Evolutionary conservation across 23 red algal species (phyloP).

Genomic region (Pyropia yezoensis): DNA sequence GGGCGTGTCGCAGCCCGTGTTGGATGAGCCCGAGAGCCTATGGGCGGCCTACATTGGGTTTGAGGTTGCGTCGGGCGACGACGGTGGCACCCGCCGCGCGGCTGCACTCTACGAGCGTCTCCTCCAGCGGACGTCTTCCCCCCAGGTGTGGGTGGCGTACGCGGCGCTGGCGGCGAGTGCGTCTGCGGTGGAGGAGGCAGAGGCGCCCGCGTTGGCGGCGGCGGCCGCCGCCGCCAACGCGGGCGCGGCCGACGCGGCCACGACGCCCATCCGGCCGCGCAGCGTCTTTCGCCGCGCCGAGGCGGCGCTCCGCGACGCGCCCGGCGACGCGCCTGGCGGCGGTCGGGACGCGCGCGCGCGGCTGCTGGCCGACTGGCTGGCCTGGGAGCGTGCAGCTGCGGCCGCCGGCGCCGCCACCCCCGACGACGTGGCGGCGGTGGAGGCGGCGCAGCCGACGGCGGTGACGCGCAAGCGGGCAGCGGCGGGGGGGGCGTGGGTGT

Average conservation of each 20-base stretch:
- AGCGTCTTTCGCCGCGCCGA: conserved; percentile 2
- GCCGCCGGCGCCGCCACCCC: neutral
- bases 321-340: neutral
- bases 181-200: conserved; percentile 2
- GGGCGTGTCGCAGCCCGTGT: conserved; percentile 19
- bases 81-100: neutral
- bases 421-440: conserved; percentile 6
- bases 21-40: conserved; percentile 24
- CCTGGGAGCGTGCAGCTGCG: conserved; percentile 1
- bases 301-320: neutral
- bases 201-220: neutral
- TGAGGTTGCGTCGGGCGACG: conserved; percentile 11
- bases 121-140: neutral
- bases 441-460: conserved; percentile 17
- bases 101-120: conserved; percentile 14
- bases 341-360: neutral
- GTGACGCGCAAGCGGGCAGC: conserved; percentile 6
- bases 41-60: conserved; percentile 66
- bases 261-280: neutral
- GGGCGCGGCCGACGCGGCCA: neutral
- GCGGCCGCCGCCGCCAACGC: neutral
- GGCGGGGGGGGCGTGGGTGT: conserved; percentile 24
- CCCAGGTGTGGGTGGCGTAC: conserved; percentile 29
- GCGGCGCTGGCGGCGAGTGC: conserved; percentile 1
- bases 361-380: conserved; percentile 25